Percentiles rank a stretch among this genome's conserved stretches.
Conservation (phyloP, 2,329 filamentous ascomycete genomes). For the Pestalotiopsis sp. region DNA sequence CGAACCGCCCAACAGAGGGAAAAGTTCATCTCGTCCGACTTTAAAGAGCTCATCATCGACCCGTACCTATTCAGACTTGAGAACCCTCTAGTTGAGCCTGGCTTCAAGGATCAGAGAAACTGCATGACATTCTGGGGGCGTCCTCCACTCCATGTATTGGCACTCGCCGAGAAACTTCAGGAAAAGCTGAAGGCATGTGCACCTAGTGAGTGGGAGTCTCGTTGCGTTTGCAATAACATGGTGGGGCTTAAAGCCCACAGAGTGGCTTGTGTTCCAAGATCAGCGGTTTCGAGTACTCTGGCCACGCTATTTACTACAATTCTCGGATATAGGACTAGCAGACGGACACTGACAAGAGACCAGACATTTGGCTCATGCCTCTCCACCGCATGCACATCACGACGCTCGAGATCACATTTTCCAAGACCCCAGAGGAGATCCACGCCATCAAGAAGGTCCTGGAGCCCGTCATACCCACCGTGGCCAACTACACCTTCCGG, state of each 20-base stretch:
- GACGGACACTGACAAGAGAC: neutral
- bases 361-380: constrained; percentile 90
- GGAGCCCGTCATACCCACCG: constrained; percentile 52
- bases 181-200: constrained; percentile 60
- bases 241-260: no score
- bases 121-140: constrained; percentile 89
- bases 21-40: constrained; percentile 69
- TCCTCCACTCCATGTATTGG: constrained; percentile 70
- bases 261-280: no score
- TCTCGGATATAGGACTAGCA: no score
- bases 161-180: constrained; percentile 70
- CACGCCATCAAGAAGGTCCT: constrained; percentile 59
- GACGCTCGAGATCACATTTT: constrained; percentile 80
- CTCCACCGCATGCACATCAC: constrained; percentile 79
- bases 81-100: constrained; percentile 61
- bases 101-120: constrained; percentile 73
- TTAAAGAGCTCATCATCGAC: constrained; percentile 73
- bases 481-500: constrained; percentile 65
- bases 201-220: constrained; percentile 59
- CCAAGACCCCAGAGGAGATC: constrained; percentile 69
- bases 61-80: constrained; percentile 71
- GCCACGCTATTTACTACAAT: no score
- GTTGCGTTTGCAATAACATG: neutral
- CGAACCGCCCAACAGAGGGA: constrained; percentile 75
- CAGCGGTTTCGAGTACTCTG: no score